Evolutionary conservation across 2,329 filamentous ascomycete genomes (phyloP).

Genomic region (Proliferodiscus dingleyae): DNA sequence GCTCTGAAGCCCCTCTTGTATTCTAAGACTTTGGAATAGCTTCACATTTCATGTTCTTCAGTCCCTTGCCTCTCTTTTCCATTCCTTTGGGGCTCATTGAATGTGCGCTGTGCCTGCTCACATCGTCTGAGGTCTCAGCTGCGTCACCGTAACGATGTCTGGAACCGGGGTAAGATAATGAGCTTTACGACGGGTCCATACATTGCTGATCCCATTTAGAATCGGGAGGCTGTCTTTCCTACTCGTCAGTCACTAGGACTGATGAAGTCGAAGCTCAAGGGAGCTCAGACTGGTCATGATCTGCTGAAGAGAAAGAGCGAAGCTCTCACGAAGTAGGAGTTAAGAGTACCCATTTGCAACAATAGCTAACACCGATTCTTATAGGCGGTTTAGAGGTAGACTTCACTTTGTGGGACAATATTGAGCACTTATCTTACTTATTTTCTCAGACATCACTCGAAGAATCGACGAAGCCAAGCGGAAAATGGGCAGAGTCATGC

Average conservation of each 20-base stretch:
- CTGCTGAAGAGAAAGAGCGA: slow-evolving; percentile 97
- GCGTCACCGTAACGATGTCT: slow-evolving; percentile 40
- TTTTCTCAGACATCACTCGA: slow-evolving; percentile 84
- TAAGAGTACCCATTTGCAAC: slow-evolving; percentile 31
- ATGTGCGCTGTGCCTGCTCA: too few relatives aligned
- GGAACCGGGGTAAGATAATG: slow-evolving; percentile 42
- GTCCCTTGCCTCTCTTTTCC: too few relatives aligned
- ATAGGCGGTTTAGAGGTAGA: slow-evolving; percentile 82
- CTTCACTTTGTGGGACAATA: background rate
- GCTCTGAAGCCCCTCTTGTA: background rate
- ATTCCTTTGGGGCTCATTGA: too few relatives aligned
- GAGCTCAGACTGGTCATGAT: slow-evolving; percentile 84
- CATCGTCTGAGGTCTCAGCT: background rate
- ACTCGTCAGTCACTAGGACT: slow-evolving; percentile 93
- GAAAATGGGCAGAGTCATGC: slow-evolving; percentile 99
- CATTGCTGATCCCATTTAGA: slow-evolving; percentile 47
- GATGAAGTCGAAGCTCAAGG: slow-evolving; percentile 98
- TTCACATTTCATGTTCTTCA: too few relatives aligned
- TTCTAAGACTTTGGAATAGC: slow-evolving; percentile 2
- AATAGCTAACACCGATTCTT: slow-evolving; percentile 23
- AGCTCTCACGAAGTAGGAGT: slow-evolving; percentile 89
- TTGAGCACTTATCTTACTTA: too few relatives aligned
- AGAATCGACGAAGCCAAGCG: slow-evolving; percentile 98
- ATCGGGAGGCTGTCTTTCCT: slow-evolving; percentile 93
- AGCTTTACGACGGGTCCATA: slow-evolving; percentile 6